A percentile compares a stretch with the other conserved stretches of the same genome.
phyloP scores from a whole-genome alignment of 805 yeast species.

The Lipomyces spencermartinsiae region DNA sequence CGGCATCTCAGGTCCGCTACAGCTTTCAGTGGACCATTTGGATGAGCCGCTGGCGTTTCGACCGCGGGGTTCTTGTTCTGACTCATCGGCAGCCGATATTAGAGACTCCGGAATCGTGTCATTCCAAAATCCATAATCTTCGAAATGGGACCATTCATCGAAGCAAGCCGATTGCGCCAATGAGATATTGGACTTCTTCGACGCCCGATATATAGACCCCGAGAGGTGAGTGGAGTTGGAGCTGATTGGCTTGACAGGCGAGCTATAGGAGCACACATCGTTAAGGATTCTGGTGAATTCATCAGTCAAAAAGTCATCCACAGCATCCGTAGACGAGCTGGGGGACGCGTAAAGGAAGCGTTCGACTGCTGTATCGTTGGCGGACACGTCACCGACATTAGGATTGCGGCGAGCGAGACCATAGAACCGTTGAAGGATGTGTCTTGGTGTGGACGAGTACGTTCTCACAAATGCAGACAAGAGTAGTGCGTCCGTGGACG shows the following conservation, averaged over 20 bases:
- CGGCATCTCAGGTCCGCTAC: neutral
- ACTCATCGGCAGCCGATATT: neutral
- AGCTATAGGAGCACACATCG: neutral
- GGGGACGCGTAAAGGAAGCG: constrained; percentile 13
- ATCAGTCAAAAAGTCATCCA: constrained; percentile 15
- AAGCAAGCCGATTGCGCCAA: neutral
- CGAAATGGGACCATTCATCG: constrained; percentile 11
- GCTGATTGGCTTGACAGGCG: neutral
- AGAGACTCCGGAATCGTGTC: neutral
- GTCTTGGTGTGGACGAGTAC: constrained; percentile 4
- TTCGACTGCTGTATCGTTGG: constrained; percentile 11
- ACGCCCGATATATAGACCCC: neutral
- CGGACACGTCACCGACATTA: constrained; percentile 2
- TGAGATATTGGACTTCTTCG: neutral
- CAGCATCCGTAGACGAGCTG: neutral
- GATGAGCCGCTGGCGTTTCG: constrained; percentile 7
- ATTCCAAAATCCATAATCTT: neutral
- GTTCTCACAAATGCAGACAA: constrained; percentile 12
- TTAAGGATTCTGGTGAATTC: constrained; percentile 20
- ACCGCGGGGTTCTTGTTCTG: neutral
- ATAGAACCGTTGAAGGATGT: constrained; percentile 14
- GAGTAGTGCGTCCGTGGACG: constrained; percentile 13
- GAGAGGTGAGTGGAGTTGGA: neutral
- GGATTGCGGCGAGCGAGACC: constrained; percentile 20
- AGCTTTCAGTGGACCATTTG: neutral